Conservation (phyloP, 345 rosid genomes). For the Rubroshorea leprosula region DNA sequence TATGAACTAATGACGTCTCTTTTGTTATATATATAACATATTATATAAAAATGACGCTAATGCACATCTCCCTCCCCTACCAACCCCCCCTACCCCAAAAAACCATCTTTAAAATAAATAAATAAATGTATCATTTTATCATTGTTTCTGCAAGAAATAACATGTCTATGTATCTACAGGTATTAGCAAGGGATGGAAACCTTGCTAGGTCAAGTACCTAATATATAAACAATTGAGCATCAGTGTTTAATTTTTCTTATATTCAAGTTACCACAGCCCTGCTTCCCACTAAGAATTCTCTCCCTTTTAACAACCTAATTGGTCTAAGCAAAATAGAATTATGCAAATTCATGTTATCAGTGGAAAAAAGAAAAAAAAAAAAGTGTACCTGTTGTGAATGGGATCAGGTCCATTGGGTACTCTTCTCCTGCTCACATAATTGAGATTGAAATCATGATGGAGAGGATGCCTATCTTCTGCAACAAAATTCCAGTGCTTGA, state of each 20-base stretch:
- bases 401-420: conserved; percentile 99
- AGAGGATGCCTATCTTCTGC: conserved; percentile 25
- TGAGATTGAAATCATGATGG: conserved; percentile 38
- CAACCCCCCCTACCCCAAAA: neutral
- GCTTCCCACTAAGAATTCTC: no score
- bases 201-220: no score
- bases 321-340: no score
- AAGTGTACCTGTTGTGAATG: conserved; percentile 86
- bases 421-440: conserved; percentile 73
- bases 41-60: neutral
- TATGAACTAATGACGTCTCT: conserved; percentile 17
- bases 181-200: no score
- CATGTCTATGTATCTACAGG: no score
- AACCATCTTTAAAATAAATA: neutral
- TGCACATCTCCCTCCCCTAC: neutral
- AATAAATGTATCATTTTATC: neutral
- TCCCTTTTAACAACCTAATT: no score
- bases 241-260: no score
- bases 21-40: neutral
- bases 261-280: no score
- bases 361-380: neutral
- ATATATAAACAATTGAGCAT: no score
- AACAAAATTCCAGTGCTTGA: conserved; percentile 28
- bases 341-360: no score
- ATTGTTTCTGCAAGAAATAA: no score